Evolutionary conservation across 2,329 filamentous ascomycete genomes (phyloP).

Genomic region (Epichloe baconii): DNA sequence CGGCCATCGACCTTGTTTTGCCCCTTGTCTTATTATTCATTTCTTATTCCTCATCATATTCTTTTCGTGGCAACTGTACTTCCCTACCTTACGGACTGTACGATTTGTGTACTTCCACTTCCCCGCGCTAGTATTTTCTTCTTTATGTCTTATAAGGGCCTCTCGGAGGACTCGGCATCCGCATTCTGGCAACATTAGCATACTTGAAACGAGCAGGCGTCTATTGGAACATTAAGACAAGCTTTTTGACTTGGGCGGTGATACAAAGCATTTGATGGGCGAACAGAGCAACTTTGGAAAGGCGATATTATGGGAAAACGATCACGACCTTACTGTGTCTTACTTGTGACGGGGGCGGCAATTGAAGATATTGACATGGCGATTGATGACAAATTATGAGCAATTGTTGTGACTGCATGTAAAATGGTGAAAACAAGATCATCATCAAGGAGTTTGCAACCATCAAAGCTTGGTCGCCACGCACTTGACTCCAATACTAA

Average conservation of each 20-base stretch:
- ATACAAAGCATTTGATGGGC: not conserved
- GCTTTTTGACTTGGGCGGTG: not conserved
- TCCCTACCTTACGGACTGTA: not conserved
- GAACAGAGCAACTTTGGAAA: not conserved
- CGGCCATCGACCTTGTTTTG: not conserved
- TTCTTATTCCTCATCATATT: not conserved
- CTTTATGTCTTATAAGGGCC: not conserved
- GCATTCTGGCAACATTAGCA: not conserved
- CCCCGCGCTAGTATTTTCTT: not conserved
- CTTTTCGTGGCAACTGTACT: not conserved
- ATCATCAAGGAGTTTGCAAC: too few species aligned
- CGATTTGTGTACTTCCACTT: not conserved
- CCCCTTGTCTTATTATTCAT: not conserved
- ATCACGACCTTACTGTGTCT: not conserved
- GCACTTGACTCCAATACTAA: too few species aligned
- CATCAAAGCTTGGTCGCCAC: too few species aligned
- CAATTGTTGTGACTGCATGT: not conserved
- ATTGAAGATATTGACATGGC: not conserved
- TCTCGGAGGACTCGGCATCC: not conserved
- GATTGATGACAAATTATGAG: not conserved
- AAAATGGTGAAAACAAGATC: too few species aligned
- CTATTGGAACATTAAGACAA: not conserved
- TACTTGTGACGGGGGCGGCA: not conserved
- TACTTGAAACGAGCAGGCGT: conserved; percentile 1
- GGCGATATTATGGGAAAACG: too few species aligned